Percentiles rank a stretch among this genome's conserved stretches.
phyloP scores from a whole-genome alignment of 768 basidiomycete genomes.

The Pisolithus sp. region DNA sequence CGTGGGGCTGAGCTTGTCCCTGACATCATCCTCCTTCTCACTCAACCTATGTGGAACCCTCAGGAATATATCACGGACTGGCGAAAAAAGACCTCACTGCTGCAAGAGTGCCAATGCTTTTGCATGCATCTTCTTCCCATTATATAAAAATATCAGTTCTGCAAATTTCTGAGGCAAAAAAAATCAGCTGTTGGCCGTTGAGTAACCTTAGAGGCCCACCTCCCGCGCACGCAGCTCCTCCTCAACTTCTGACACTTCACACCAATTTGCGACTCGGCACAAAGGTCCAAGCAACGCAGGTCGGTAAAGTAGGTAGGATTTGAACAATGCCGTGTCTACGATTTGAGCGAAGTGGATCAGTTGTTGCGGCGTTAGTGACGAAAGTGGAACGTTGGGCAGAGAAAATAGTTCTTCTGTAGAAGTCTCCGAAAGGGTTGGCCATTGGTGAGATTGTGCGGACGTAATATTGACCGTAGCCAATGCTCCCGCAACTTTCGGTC shows the following conservation, averaged over 20 bases:
- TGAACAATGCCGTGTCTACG: conserved; percentile 92
- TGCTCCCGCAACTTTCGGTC: conserved; percentile 79
- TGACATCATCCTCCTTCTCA: conserved; percentile 65
- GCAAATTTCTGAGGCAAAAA: conserved; percentile 64
- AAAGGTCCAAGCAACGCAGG: conserved; percentile 79
- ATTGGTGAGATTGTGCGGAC: conserved; percentile 60
- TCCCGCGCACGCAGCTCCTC: conserved; percentile 73
- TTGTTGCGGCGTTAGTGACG: conserved; percentile 73
- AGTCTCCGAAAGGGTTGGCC: conserved; percentile 64
- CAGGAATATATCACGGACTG: neutral
- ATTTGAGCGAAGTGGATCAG: conserved; percentile 87
- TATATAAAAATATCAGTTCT: conserved; percentile 86
- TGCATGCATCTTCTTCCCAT: conserved; percentile 92
- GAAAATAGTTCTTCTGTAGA: conserved; percentile 70
- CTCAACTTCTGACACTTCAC: conserved; percentile 92
- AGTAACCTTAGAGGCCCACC: conserved; percentile 37
- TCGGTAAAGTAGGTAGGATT: conserved; percentile 78
- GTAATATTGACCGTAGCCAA: conserved; percentile 65
- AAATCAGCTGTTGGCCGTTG: neutral
- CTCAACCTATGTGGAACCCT: conserved; percentile 49
- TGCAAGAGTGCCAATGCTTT: conserved; percentile 81
- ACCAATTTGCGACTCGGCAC: conserved; percentile 93
- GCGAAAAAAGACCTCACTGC: conserved; percentile 49
- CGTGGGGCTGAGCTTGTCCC: conserved; percentile 77
- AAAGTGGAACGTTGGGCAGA: conserved; percentile 69